These are phyloP conservation scores for Mrakia hoshinonis DNA, from an alignment of 768 basidiomycete genomes.

Conservation along the genomic window DNA sequence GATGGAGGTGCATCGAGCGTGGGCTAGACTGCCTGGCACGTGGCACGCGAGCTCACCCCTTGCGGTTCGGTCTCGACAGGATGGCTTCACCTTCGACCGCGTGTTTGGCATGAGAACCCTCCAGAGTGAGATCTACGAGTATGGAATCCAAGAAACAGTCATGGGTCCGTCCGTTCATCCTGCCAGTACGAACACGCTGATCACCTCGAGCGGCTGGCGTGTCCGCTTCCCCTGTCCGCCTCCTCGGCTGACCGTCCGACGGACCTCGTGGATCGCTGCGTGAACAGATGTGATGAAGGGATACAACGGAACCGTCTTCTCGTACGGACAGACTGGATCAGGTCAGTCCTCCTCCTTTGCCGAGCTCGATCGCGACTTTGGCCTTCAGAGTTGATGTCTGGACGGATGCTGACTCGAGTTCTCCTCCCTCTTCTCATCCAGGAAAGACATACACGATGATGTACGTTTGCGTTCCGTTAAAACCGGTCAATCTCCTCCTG, in stretches of 20 bases:
- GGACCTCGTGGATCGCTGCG: background rate
- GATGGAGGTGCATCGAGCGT: too few relatives aligned
- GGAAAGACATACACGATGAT: constrained; percentile 98
- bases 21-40: background rate
- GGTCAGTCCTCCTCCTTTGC: constrained; percentile 17
- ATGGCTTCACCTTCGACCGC: constrained; percentile 86
- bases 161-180: constrained; percentile 4
- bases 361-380: background rate
- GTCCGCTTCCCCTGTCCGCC: background rate
- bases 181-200: constrained; percentile 50
- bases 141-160: constrained; percentile 69
- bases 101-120: constrained; percentile 86
- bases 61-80: constrained; percentile 5
- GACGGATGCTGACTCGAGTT: constrained; percentile 41
- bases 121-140: constrained; percentile 94
- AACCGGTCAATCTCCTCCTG: background rate
- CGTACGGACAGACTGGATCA: constrained; percentile 42
- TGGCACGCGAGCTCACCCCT: background rate
- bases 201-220: constrained; percentile 52
- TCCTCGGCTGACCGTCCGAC: constrained; percentile 14
- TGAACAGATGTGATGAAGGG: constrained; percentile 89
- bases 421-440: constrained; percentile 35
- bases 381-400: constrained; percentile 29
- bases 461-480: constrained; percentile 39
- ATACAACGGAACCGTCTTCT: constrained; percentile 91